phyloP scores from a whole-genome alignment of 108 stramenopile genomes.

The Skeletonema grethae region DNA sequence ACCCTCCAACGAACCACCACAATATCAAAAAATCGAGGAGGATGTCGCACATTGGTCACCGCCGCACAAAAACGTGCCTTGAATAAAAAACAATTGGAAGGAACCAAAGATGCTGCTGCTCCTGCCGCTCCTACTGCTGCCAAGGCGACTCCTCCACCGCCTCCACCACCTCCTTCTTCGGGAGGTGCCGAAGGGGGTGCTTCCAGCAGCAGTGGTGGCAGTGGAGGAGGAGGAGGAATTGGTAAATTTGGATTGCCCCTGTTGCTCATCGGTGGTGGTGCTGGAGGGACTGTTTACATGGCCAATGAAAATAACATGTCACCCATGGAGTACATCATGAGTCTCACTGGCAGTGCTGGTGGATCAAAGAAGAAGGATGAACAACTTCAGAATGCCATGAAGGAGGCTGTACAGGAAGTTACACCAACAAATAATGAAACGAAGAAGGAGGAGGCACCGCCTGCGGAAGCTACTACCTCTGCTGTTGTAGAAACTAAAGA shows the following conservation, averaged over 20 bases:
- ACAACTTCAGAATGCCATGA: conserved; percentile 18
- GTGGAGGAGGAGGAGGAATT: conserved; percentile 15
- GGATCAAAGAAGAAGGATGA: conserved; percentile 1
- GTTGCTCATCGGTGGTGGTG: conserved; percentile 12
- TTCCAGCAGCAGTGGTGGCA: neutral
- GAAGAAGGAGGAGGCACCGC: neutral
- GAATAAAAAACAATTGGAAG: conserved; percentile 53
- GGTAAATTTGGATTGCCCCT: conserved; percentile 11
- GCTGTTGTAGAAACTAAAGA: neutral
- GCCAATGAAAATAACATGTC: conserved; percentile 52
- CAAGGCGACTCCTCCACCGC: conserved; percentile 6
- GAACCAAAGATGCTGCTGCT: conserved; percentile 1
- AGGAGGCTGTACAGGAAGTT: conserved; percentile 30
- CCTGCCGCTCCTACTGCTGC: neutral
- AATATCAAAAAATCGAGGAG: neutral
- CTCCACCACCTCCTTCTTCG: neutral
- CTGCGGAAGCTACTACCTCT: neutral
- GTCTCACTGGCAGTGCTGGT: neutral
- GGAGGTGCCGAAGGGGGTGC: conserved; percentile 18
- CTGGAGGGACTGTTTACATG: conserved; percentile 24
- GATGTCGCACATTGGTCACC: conserved; percentile 15
- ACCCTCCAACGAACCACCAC: neutral
- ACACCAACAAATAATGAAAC: neutral
- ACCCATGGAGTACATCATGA: conserved; percentile 27
- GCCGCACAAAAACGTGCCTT: conserved; percentile 55